Conservation (phyloP, 2,329 filamentous ascomycete species). For the Cyanodermella asteris region DNA sequence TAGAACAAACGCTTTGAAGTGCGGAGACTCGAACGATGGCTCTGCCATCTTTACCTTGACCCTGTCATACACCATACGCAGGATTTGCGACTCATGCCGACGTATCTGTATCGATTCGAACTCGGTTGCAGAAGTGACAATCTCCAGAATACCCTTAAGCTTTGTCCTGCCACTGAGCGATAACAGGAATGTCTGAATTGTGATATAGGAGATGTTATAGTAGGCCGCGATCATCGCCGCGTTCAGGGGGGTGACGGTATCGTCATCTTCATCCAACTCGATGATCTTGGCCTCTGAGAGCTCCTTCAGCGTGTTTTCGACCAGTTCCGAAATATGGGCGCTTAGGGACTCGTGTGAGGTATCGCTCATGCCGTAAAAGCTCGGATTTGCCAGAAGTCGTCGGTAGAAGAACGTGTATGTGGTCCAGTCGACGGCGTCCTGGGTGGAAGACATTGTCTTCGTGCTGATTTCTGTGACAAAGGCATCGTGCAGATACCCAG, state of each 20-base stretch:
- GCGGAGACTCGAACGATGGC: conserved; percentile 69
- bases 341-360: conserved; percentile 86
- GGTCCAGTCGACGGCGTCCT: conserved; percentile 95
- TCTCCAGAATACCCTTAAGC: conserved; percentile 90
- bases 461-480: conserved; percentile 96
- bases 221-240: conserved; percentile 96
- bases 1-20: conserved; percentile 96
- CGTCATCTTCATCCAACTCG: conserved; percentile 84
- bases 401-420: conserved; percentile 98
- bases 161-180: conserved; percentile 77
- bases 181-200: conserved; percentile 94
- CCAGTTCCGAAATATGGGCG: conserved; percentile 78
- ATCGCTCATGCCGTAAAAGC: conserved; percentile 78
- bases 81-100: conserved; percentile 68
- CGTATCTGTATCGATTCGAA: conserved; percentile 91
- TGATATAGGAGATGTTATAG: conserved; percentile 98
- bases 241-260: conserved; percentile 71
- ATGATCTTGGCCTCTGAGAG: conserved; percentile 85
- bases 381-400: conserved; percentile 80
- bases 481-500: conserved; percentile 79
- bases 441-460: conserved; percentile 82
- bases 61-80: conserved; percentile 83
- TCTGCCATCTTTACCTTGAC: conserved; percentile 89
- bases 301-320: conserved; percentile 81
- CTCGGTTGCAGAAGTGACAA: conserved; percentile 88